phyloP scores from a whole-genome alignment of 352 stramenopile genomes.

The Pseudoperonospora humuli region DNA sequence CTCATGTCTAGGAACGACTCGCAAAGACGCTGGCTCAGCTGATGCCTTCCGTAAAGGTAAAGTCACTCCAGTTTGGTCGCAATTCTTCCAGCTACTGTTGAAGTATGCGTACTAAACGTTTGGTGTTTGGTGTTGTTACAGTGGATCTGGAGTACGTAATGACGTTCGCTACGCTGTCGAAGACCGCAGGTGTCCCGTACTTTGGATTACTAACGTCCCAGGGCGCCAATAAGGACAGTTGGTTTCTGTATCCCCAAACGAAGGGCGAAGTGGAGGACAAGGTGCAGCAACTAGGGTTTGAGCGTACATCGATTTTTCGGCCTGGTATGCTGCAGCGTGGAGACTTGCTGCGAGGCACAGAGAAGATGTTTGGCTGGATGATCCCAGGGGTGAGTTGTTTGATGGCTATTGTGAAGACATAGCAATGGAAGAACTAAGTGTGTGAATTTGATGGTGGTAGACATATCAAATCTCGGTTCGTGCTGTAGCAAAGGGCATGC shows the following conservation, averaged over 20 bases:
- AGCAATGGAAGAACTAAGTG: background rate
- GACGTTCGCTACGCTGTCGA: constrained; percentile 44
- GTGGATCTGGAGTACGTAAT: constrained; percentile 67
- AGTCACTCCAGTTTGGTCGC: too few species aligned
- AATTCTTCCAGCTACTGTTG: too few species aligned
- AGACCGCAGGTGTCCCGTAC: constrained; percentile 40
- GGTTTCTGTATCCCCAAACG: constrained; percentile 72
- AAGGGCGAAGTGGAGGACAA: constrained; percentile 71
- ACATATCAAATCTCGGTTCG: constrained; percentile 33
- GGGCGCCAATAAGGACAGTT: constrained; percentile 57
- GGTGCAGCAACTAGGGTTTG: constrained; percentile 47
- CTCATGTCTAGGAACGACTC: constrained; percentile 64
- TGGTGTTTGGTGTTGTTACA: constrained; percentile 10
- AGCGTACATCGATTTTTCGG: constrained; percentile 48
- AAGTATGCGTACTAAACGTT: too few species aligned
- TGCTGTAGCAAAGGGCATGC: constrained; percentile 58
- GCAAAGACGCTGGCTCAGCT: constrained; percentile 55
- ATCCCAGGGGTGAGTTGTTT: constrained; percentile 41
- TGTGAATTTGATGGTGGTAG: constrained; percentile 5
- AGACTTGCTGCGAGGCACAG: constrained; percentile 39
- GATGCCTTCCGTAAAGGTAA: constrained; percentile 65
- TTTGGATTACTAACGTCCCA: constrained; percentile 60
- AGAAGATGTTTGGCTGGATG: constrained; percentile 45
- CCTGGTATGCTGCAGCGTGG: constrained; percentile 53
- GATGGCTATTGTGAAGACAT: background rate